Conservation (phyloP, 176 grass and related monocot species). For the Cenchrus fungigraminus region DNA sequence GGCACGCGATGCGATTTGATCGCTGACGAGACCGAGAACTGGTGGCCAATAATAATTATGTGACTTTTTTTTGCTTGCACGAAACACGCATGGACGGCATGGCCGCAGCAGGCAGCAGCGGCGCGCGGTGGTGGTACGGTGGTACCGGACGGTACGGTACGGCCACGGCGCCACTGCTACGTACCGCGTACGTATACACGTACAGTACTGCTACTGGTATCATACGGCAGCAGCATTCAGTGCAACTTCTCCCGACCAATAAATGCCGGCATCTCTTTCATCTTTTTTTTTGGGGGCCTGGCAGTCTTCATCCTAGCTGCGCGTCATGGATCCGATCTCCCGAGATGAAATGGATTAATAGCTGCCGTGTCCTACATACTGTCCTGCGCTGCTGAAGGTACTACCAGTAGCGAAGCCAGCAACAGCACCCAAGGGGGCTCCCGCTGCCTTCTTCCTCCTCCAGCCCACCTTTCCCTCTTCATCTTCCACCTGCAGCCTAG, state of each 20-base stretch:
- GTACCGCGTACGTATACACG: too few species aligned
- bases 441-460: too few species aligned
- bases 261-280: neutral
- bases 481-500: too few species aligned
- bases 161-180: neutral
- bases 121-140: neutral
- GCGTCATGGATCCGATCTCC: neutral
- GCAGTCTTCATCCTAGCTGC: neutral
- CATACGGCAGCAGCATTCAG: neutral
- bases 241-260: neutral
- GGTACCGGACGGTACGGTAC: neutral
- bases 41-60: neutral
- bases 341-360: neutral
- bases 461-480: too few species aligned
- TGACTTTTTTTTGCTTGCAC: neutral
- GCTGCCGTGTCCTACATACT: too few species aligned
- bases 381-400: too few species aligned
- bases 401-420: too few species aligned
- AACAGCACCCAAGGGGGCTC: too few species aligned
- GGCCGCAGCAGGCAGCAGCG: neutral
- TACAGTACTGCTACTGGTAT: neutral
- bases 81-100: neutral
- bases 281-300: too few species aligned
- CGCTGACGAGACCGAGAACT: neutral
- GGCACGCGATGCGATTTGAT: constrained; percentile 1